phyloP scores from a whole-genome alignment of 371 early-diverging fungal species.

The Apophysomyces elegans region DNA sequence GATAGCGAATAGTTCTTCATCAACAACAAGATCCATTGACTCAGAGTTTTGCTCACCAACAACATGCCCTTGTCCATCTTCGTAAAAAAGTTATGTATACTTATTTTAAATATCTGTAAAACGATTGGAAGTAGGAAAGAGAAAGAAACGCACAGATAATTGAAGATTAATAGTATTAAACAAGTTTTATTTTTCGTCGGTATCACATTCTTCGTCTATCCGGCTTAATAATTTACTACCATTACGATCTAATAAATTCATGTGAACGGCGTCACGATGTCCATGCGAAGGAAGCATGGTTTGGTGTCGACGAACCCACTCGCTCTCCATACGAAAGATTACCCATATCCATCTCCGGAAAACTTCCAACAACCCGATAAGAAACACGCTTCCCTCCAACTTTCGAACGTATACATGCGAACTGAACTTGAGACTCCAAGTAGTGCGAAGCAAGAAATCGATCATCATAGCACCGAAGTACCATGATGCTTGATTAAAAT shows the following conservation, averaged over 20 bases:
- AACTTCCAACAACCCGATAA: constrained; percentile 81
- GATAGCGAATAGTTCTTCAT: too few relatives aligned
- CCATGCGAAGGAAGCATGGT: constrained; percentile 28
- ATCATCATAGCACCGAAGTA: constrained; percentile 78
- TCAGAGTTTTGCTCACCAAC: too few relatives aligned
- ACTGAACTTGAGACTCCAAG: constrained; percentile 85
- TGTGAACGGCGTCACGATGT: constrained; percentile 17
- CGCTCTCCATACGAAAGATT: constrained; percentile 84
- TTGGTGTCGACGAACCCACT: constrained; percentile 64
- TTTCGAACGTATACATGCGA: constrained; percentile 71
- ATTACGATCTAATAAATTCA: constrained; percentile 24
- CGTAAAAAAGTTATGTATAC: too few relatives aligned
- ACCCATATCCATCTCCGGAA: constrained; percentile 91
- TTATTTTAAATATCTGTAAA: too few relatives aligned
- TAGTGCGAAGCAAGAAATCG: constrained; percentile 81
- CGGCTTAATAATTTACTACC: constrained; percentile 10
- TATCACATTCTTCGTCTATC: constrained; percentile 11
- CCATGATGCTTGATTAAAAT: constrained; percentile 61
- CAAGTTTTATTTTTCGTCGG: neutral
- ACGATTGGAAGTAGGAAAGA: too few relatives aligned
- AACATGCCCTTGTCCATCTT: too few relatives aligned
- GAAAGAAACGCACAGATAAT: neutral
- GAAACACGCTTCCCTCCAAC: constrained; percentile 72
- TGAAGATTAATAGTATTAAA: neutral
- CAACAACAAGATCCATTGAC: too few relatives aligned